Evolutionary conservation across 192 early-diverging fungal genomes (phyloP).

Genomic region (Dispira simplex): DNA sequence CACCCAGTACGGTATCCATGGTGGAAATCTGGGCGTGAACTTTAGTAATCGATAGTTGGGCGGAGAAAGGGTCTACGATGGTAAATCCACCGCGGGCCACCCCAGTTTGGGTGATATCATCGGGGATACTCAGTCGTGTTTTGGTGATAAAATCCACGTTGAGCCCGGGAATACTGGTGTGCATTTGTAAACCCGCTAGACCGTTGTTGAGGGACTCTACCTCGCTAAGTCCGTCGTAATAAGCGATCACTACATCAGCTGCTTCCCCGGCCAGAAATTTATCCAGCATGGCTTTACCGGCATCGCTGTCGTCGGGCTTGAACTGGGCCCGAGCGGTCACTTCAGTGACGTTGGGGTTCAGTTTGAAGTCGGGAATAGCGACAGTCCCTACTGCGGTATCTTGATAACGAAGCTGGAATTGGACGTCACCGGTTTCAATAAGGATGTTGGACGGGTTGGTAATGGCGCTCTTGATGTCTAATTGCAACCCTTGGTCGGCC

Average conservation of each 20-base stretch:
- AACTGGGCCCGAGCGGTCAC: slow-evolving; percentile 29
- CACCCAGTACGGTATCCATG: background rate
- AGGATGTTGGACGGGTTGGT: slow-evolving; percentile 27
- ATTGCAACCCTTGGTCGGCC: slow-evolving; percentile 14
- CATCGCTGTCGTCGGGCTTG: slow-evolving; percentile 24
- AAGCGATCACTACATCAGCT: slow-evolving; percentile 23
- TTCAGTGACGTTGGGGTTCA: slow-evolving; percentile 16
- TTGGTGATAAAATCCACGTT: slow-evolving; percentile 24
- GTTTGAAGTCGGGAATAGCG: slow-evolving; percentile 23
- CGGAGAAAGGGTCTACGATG: slow-evolving; percentile 37
- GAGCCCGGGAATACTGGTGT: slow-evolving; percentile 30
- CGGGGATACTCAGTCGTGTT: slow-evolving; percentile 23
- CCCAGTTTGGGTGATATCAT: slow-evolving; percentile 23
- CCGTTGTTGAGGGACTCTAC: slow-evolving; percentile 29
- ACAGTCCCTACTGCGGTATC: slow-evolving; percentile 29
- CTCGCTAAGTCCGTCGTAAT: slow-evolving; percentile 24
- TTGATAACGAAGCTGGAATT: slow-evolving; percentile 26
- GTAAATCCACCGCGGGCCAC: slow-evolving; percentile 28
- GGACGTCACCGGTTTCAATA: slow-evolving; percentile 32
- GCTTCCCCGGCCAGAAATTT: slow-evolving; percentile 30
- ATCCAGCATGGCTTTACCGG: slow-evolving; percentile 30
- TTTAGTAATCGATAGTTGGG: slow-evolving; percentile 28
- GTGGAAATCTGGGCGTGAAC: slow-evolving; percentile 21
- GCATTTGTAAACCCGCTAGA: slow-evolving; percentile 24
- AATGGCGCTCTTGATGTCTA: slow-evolving; percentile 27